phyloP scores from a whole-genome alignment of 2,329 filamentous ascomycete species.

The Botryotinia narcissicola region DNA sequence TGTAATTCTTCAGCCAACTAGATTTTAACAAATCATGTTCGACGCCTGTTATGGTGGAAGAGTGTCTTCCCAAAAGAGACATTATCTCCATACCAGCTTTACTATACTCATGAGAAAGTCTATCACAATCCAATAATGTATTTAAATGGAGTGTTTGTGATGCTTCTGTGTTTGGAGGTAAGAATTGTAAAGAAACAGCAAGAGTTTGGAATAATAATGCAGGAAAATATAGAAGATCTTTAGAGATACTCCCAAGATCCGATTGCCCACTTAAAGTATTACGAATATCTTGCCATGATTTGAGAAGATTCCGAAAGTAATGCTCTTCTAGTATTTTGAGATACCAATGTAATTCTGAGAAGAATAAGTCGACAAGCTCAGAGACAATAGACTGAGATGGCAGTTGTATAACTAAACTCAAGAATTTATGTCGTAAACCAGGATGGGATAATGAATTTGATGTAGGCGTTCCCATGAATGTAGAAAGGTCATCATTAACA shows the following conservation, averaged over 20 bases:
- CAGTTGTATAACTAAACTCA: slow-evolving; percentile 13
- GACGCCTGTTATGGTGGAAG: slow-evolving; percentile 19
- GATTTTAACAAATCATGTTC: slow-evolving; percentile 23
- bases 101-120: slow-evolving; percentile 22
- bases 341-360: slow-evolving; percentile 21
- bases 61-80: slow-evolving; percentile 20
- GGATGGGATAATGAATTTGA: slow-evolving; percentile 14
- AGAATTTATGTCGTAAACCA: slow-evolving; percentile 12
- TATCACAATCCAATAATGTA: slow-evolving; percentile 5
- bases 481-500: slow-evolving; percentile 28
- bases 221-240: slow-evolving; percentile 23
- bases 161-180: slow-evolving; percentile 13
- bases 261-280: neutral
- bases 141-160: slow-evolving; percentile 13
- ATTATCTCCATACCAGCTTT: slow-evolving; percentile 23
- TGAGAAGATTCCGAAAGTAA: slow-evolving; percentile 20
- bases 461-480: slow-evolving; percentile 5
- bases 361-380: slow-evolving; percentile 17
- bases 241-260: slow-evolving; percentile 15
- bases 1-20: slow-evolving; percentile 25
- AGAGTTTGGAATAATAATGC: slow-evolving; percentile 25
- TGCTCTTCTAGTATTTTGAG: slow-evolving; percentile 18
- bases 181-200: slow-evolving; percentile 23
- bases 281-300: slow-evolving; percentile 10
- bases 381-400: slow-evolving; percentile 15